Evolutionary conservation across 352 stramenopile species (phyloP).

Genomic region (Globisporangium okanoganense): DNA sequence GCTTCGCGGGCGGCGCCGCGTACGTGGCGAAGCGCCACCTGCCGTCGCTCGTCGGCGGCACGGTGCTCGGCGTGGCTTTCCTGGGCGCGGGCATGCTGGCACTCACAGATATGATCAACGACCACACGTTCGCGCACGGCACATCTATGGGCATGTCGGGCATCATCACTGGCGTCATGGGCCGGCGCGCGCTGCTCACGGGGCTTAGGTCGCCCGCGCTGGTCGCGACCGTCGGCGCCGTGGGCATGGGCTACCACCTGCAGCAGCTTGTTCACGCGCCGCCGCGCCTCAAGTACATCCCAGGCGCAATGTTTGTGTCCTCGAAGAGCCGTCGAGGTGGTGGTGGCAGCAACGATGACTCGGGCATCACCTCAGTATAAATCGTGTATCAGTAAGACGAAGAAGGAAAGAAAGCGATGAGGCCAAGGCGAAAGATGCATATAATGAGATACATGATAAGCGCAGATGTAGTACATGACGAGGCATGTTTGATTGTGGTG

Average conservation of each 20-base stretch:
- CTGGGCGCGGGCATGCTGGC: conserved; percentile 63
- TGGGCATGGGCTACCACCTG: conserved; percentile 67
- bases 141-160: conserved; percentile 68
- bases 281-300: conserved; percentile 50
- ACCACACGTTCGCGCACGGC: conserved; percentile 67
- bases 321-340: neutral
- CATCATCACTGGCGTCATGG: conserved; percentile 61
- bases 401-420: neutral
- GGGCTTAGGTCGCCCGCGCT: conserved; percentile 34
- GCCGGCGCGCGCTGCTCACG: conserved; percentile 42
- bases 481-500: no score
- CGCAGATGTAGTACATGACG: no score
- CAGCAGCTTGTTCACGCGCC: conserved; percentile 62
- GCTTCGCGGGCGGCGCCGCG: conserved; percentile 49
- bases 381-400: neutral
- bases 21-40: conserved; percentile 61
- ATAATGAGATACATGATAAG: neutral
- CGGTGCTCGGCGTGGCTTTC: conserved; percentile 57
- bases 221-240: conserved; percentile 43
- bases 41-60: conserved; percentile 65
- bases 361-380: conserved; percentile 10
- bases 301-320: conserved; percentile 21
- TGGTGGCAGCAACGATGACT: neutral
- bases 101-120: conserved; percentile 63
- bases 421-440: neutral